Evolutionary conservation across 2,329 filamentous ascomycete species (phyloP), one percentile per base, ranked within the genome.

Genomic region (Remersonia thermophila): DNA sequence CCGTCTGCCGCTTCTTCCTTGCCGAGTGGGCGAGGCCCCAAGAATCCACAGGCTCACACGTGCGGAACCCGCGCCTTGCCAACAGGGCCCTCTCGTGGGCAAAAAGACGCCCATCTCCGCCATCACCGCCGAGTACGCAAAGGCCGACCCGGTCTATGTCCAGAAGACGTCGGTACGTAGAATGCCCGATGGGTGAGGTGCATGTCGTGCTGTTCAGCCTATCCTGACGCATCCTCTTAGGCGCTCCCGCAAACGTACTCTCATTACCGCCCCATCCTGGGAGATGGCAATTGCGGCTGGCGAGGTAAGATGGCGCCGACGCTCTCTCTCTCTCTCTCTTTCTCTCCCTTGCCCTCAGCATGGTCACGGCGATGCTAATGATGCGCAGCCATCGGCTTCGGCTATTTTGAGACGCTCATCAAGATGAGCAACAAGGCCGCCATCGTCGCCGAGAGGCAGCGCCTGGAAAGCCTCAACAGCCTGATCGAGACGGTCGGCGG

Each of bases 271-370:
- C 80, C 80, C 9, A 77, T 94, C 56, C 79, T 82, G 58, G 89
- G 91, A 36, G 89, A 96, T 61, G 91, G 91, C 40, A 93, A 93
- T 56, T 96, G 91, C 61, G 91, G 89, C 52, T 96, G 91, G 89
- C 76, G 89, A 80, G 91, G 89, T 95, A 69, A 66, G 78, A 35
- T 23, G n/a, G n/a, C n/a, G n/a, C n/a, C n/a, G n/a, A n/a, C n/a
- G n/a, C n/a, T n/a, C n/a, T n/a, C n/a, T n/a, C n/a, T n/a, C n/a
- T n/a, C n/a, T n/a, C n/a, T n/a, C n/a, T n/a, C n/a, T n/a, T n/a
- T n/a, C n/a, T n/a, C n/a, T n/a, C n/a, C n/a, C n/a, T n/a, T n/a
- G n/a, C n/a, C n/a, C n/a, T n/a, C n/a, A 17, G 27, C 26, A 15
- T 25, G 26, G 32, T 16, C 20, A 23, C 9, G 20, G 9, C 9